Percentiles rank a stretch among this genome's conserved stretches.
Evolutionary conservation across 768 basidiomycete species (phyloP).

Genomic region (Rhizopogon vinicolor): DNA sequence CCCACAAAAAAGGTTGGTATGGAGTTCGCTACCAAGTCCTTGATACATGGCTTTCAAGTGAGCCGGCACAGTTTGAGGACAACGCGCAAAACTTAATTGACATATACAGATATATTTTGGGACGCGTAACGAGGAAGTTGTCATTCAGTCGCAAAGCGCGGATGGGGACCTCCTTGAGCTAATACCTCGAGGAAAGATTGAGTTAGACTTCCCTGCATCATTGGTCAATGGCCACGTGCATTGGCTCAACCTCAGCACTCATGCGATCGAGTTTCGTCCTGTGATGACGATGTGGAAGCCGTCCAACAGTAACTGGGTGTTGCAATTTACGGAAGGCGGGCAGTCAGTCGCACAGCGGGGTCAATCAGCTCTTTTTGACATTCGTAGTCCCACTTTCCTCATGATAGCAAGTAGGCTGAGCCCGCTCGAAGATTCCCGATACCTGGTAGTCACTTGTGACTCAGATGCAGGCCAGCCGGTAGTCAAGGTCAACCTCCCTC

Average conservation of each 20-base stretch:
- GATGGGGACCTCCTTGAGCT: constrained; percentile 7
- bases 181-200: constrained; percentile 11
- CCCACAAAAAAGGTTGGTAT: constrained; percentile 30
- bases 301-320: constrained; percentile 13
- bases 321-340: background rate
- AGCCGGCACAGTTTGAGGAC: background rate
- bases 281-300: constrained; percentile 9
- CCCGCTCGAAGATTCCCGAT: constrained; percentile 9
- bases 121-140: background rate
- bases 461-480: constrained; percentile 9
- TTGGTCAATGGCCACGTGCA: constrained; percentile 16
- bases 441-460: constrained; percentile 12
- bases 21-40: constrained; percentile 25
- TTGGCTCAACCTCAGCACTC: constrained; percentile 14
- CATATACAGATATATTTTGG: background rate
- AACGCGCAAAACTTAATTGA: background rate
- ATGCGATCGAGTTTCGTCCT: constrained; percentile 16
- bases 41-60: constrained; percentile 19
- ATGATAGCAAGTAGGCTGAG: constrained; percentile 14
- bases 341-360: constrained; percentile 1
- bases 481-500: constrained; percentile 25
- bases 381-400: constrained; percentile 11
- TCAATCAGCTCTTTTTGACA: constrained; percentile 9
- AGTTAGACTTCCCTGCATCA: constrained; percentile 12
- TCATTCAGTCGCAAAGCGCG: background rate